Evolutionary conservation across 2,329 filamentous ascomycete genomes (phyloP).

Genomic region (Celoporthe dispersa): DNA sequence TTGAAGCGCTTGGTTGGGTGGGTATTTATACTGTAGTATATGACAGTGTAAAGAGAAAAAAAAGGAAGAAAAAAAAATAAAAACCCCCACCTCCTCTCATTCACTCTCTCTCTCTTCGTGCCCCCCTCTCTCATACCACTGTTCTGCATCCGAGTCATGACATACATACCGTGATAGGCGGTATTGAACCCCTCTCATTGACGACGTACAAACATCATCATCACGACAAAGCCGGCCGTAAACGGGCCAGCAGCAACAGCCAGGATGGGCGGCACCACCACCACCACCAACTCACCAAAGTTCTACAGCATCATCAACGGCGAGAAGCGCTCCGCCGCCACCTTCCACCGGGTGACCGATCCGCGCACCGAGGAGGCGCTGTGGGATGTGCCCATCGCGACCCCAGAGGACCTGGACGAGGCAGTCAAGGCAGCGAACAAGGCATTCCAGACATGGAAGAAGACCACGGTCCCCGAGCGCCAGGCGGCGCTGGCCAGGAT

Average conservation of each 20-base stretch:
- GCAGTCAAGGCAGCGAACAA: conserved; percentile 50
- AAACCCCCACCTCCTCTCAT: not conserved
- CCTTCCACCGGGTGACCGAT: conserved; percentile 45
- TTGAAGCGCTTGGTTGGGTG: not conserved
- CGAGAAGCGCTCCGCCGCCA: conserved; percentile 41
- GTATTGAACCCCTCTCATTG: not conserved
- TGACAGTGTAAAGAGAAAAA: not conserved
- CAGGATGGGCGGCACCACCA: conserved; percentile 25
- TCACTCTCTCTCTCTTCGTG: not conserved
- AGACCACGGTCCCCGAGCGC: conserved; percentile 48
- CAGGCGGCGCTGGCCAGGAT: conserved; percentile 45
- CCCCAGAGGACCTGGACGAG: conserved; percentile 47
- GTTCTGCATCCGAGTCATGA: not conserved
- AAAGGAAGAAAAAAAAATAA: not conserved
- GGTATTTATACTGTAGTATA: not conserved
- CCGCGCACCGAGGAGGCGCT: conserved; percentile 50
- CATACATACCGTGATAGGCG: not conserved
- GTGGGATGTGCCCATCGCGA: conserved; percentile 51
- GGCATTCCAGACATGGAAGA: conserved; percentile 53
- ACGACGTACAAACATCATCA: not conserved
- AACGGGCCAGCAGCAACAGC: not conserved
- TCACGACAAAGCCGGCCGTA: not conserved
- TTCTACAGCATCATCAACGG: conserved; percentile 54
- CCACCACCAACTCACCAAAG: conserved; percentile 21
- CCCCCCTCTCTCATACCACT: not conserved